Conservation (phyloP, 164 flowering plant species). For the Aristolochia fimbriata region DNA sequence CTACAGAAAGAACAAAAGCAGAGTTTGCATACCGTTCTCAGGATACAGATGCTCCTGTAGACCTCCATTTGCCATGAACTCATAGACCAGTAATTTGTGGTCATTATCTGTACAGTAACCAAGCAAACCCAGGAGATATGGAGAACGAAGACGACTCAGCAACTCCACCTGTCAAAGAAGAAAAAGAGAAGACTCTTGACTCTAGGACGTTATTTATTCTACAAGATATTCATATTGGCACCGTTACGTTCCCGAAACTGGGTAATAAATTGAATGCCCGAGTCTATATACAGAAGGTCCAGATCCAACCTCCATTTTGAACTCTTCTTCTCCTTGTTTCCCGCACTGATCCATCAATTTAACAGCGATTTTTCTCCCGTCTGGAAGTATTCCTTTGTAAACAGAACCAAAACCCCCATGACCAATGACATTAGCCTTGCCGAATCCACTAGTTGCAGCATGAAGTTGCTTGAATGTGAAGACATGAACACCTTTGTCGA, state of each 20-base stretch:
- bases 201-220: too few relatives aligned
- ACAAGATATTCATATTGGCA: too few relatives aligned
- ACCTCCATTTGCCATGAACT: constrained; percentile 90
- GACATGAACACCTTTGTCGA: constrained; percentile 60
- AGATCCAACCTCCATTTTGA: constrained; percentile 66
- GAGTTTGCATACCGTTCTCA: constrained; percentile 30
- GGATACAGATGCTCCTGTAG: constrained; percentile 90
- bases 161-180: constrained; percentile 62
- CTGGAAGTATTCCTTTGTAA: constrained; percentile 69
- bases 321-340: constrained; percentile 92
- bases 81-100: constrained; percentile 80
- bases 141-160: constrained; percentile 66
- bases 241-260: too few relatives aligned
- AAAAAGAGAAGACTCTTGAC: background rate
- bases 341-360: constrained; percentile 87
- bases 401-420: constrained; percentile 91
- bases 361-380: constrained; percentile 81
- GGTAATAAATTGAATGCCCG: background rate
- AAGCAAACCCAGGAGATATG: constrained; percentile 70
- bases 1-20: too few relatives aligned
- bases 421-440: constrained; percentile 79
- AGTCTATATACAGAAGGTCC: background rate
- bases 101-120: constrained; percentile 74
- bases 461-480: constrained; percentile 91
- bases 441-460: constrained; percentile 81